A percentile compares a stretch with the other conserved stretches of the same genome.
Conservation (phyloP, 176 grass and related monocot genomes). For the Lolium rigidum region DNA sequence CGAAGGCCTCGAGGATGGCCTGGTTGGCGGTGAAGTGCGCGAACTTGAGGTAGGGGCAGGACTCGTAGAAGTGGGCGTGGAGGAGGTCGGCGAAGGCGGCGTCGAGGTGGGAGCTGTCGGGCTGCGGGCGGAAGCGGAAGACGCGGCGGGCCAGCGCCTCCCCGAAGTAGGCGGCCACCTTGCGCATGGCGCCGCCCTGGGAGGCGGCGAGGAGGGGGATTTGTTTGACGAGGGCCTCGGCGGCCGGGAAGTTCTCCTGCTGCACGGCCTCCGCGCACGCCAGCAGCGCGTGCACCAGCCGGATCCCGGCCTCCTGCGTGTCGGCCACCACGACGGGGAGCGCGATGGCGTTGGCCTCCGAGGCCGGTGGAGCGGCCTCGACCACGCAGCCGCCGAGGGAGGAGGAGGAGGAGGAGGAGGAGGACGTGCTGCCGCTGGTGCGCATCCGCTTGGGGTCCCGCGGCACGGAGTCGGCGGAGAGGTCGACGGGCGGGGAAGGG, state of each 20-base stretch:
- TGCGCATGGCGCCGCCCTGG: constrained; percentile 92
- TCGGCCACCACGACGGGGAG: constrained; percentile 77
- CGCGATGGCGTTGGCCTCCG: constrained; percentile 24
- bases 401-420: constrained; percentile 71
- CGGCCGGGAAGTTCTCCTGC: constrained; percentile 82
- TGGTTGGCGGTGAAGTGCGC: constrained; percentile 99
- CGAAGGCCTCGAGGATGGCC: constrained; percentile 94
- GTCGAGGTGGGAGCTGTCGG: constrained; percentile 67
- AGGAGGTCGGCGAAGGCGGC: constrained; percentile 82
- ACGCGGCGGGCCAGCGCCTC: constrained; percentile 88
- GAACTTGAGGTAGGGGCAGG: constrained; percentile 97
- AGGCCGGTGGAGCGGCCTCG: constrained; percentile 41
- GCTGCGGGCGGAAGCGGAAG: constrained; percentile 56
- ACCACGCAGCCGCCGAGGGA: constrained; percentile 61
- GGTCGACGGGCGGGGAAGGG: constrained; percentile 37
- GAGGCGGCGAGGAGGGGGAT: constrained; percentile 81
- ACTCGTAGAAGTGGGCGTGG: constrained; percentile 95
- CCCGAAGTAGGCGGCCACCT: constrained; percentile 90
- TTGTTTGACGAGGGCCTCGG: constrained; percentile 79
- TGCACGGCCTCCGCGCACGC: constrained; percentile 90
- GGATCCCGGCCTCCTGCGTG: constrained; percentile 88
- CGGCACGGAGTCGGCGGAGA: constrained; percentile 50
- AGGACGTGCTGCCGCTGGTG: constrained; percentile 69
- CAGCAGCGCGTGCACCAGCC: constrained; percentile 82
- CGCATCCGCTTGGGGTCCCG: constrained; percentile 83